Evolutionary conservation across 179 eudicot genomes (phyloP), one percentile per base, ranked within the genome.

Genomic region (Dionaea muscipula): DNA sequence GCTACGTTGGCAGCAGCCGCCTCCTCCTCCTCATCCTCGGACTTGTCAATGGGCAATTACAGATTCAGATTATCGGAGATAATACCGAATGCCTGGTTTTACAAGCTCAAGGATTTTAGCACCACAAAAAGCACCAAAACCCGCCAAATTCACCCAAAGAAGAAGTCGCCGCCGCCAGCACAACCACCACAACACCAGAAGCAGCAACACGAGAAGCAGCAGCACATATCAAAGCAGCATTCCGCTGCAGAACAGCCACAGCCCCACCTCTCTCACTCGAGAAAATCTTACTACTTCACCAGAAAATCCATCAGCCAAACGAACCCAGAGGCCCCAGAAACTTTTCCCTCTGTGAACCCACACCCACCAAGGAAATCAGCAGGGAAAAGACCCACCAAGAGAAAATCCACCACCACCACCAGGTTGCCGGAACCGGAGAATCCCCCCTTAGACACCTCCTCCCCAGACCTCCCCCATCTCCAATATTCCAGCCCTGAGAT

Each of bases 21-120:
- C n/a, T n/a, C n/a, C n/a, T n/a, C n/a, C n/a, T n/a, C n/a, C n/a
- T n/a, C n/a, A n/a, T n/a, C n/a, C n/a, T n/a, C n/a, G n/a, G n/a
- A n/a, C n/a, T n/a, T n/a, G n/a, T 37, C 8, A 26, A 85, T 88
- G 96, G 91, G 96, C 1, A 77, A 77, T 47, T 66, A 62, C 54
- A 85, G 57, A 70, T 83, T 88, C 57, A 81, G 66, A 58, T 60
- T 88, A 37, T 73, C 88, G 21, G 69, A 79, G 57, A 81, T 89
- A 81, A 68, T 89, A 38, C 96, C 96, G 7, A 89, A 77, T 73
- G 72, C 95, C 37, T 88, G 95, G 95, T 83, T 85, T 55, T 68
- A 75, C 82, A 85, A 82, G 68, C 91, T 85, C 62, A 82, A 69
- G 49, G 64, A 78, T 53, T 69, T 78, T 60, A 68, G 65, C 57